Evolutionary conservation across 2,329 filamentous ascomycete species (phyloP).

Genomic region (Botrytis galanthina): DNA sequence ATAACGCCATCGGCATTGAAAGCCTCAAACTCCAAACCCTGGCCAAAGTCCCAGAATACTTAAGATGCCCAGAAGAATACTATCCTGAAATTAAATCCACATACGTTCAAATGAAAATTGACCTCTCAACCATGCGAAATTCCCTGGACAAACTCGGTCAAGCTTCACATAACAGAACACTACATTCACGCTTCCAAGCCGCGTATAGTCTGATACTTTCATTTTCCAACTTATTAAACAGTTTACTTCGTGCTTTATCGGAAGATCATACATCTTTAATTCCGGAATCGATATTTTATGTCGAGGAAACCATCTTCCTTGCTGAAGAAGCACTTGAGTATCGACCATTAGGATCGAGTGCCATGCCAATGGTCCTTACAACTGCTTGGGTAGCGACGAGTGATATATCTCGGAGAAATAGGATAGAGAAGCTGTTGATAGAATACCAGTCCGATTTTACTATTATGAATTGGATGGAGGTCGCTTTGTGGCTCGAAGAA

Average conservation of each 20-base stretch:
- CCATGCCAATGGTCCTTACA: neutral
- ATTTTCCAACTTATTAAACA: neutral
- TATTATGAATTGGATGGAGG: conserved; percentile 6
- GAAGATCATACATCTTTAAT: neutral
- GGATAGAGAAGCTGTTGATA: neutral
- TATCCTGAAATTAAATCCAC: neutral
- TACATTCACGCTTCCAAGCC: neutral
- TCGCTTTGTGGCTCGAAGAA: neutral
- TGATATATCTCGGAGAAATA: neutral
- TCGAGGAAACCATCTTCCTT: neutral
- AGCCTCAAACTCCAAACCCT: neutral
- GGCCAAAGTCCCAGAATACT: neutral
- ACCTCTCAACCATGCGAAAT: neutral
- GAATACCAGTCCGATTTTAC: conserved; percentile 2
- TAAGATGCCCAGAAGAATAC: neutral
- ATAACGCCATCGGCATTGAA: neutral
- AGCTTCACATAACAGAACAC: neutral
- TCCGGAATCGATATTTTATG: neutral
- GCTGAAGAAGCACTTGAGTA: neutral
- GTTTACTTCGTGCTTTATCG: neutral
- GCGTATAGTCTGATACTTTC: neutral
- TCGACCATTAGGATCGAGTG: neutral
- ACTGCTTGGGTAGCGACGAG: neutral
- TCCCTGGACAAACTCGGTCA: neutral
- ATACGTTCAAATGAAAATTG: neutral